Base-by-base conservation (phyloP, 2,329 filamentous ascomycete genomes). In the Paecilomyces niveus region DNA sequence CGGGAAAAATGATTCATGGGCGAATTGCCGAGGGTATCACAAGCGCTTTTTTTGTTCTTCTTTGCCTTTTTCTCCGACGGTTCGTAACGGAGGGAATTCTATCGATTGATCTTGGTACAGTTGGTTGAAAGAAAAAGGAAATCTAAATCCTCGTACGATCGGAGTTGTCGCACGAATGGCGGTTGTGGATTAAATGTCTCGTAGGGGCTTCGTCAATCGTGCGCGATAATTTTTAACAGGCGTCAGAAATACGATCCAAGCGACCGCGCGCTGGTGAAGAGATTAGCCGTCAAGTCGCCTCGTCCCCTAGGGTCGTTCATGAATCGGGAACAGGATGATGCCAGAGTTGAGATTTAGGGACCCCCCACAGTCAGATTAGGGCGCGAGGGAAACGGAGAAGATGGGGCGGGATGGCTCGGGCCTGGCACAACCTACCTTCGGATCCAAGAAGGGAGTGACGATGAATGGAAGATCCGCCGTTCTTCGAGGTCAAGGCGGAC, bases 1-100 rank as follows among this genome's bases (percentile, higher is more conserved):
- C 62, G 64, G 59, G 60, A 64, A 63, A 64, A 67, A 67, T 66
- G 62, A 70, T 67, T 73, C 72, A 74, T 74, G 70, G 66, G 70
- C 58, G 50, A 59, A 55, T 54, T 35, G 33, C 24, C 26, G 15
- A n/a, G 54, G 53, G 58, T 57, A 54, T 60, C 56, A 45, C 54
- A 49, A 15, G 26, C 31, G 18, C 33, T 35, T 31, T 53, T 39
- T 51, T 54, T 39, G n/a, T 35, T 53, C 57, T 26, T 57, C 51
- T 56, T 24, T 45, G n/a, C 50, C 31, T 50, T 58, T 33, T 31
- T 26, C 24, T 55, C 49, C 54, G 29, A 54, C 13, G 49, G 54
- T 32, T 54, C 50, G 52, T 57, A 57, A 55, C 52, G 49, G 22
- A 35, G 31, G 21, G 31, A 15, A 13, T 9, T 45, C 31, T 22